Base-by-base conservation (phyloP, 2,329 filamentous ascomycete species). In the Epichloe sp. region DNA sequence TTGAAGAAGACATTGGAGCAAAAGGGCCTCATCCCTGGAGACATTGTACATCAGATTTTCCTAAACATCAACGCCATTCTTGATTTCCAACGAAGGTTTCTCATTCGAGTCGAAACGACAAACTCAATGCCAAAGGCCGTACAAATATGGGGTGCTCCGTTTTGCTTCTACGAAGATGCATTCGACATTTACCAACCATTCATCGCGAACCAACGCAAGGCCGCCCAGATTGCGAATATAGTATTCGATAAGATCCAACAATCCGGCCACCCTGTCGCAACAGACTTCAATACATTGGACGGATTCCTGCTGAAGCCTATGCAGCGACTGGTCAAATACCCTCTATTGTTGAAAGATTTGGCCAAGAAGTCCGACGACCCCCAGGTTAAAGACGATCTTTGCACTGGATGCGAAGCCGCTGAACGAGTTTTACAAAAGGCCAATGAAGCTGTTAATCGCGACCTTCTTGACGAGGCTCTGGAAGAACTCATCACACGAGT, bases 111-210 rank as follows among this genome's bases (percentile, higher is more conserved):
- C 55, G 93, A 98, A 70, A 94, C 94, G 31, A 94, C 90, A 38
- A 95, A 97, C 62, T 89, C 87, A 3, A 80, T 88, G 69, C 78
- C 87, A 0, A 77, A 84, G 54, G 71, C 77, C 4, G 75, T 80
- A 54, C 93, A 98, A 65, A 86, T 91, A 65, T 98, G 93, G 93
- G 93, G 93, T n/a, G 77, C 82, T n/a, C 80, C 94, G 0, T 97
- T 97, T 63, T 78, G 86, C 14, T 75, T 82, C 14, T 89, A 91
- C 63, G 88, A 93, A 64, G 87, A 93, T 53, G 80, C 83, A 0
- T 96, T 98, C 66, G 82, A 85, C 55, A 90, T 95, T 54, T 98
- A 98, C 65, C 88, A 95, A 61, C 90, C 90, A 2, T 98, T 97
- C 61, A 97, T 97, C 59, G 88, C 93, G 36, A 98, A 98, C 63